These are phyloP conservation scores for Aspergillus mulundensis DNA, from an alignment of 495 filamentous ascomycete species.

Conservation along the genomic window DNA sequence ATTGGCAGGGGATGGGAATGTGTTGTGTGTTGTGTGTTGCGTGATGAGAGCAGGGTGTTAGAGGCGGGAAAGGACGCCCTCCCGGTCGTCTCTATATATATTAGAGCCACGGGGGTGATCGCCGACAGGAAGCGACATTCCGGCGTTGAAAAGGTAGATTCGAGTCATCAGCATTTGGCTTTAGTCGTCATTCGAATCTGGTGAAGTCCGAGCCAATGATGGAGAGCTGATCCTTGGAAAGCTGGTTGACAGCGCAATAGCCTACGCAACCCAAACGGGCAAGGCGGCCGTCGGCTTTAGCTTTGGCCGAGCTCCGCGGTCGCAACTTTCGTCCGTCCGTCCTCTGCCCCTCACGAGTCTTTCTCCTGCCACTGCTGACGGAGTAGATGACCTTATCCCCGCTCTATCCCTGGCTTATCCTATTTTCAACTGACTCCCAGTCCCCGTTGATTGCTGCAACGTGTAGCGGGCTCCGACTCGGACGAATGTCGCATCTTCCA, in stretches of 20 bases:
- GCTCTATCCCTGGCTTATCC: background rate
- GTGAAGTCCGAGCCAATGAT: background rate
- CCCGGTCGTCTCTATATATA: background rate
- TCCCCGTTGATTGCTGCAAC: too few relatives aligned
- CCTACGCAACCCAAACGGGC: background rate
- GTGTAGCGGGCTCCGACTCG: background rate
- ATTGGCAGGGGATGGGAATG: too few relatives aligned
- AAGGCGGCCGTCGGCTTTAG: background rate
- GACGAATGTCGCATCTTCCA: background rate
- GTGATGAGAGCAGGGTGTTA: background rate
- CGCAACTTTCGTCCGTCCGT: constrained; percentile 15
- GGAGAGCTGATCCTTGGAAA: background rate
- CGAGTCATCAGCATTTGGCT: background rate
- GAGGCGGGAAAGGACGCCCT: background rate
- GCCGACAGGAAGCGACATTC: background rate
- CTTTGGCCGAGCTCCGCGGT: constrained; percentile 11
- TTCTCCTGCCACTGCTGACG: background rate
- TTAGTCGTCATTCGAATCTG: background rate
- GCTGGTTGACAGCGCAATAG: background rate
- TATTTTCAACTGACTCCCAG: background rate
- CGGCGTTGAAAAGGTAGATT: background rate
- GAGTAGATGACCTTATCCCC: too few relatives aligned
- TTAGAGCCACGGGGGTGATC: background rate
- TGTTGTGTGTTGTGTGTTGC: too few relatives aligned
- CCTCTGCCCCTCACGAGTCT: background rate